Evolutionary conservation across 2,329 filamentous ascomycete genomes (phyloP).

Genomic region (Periconia sp.): DNA sequence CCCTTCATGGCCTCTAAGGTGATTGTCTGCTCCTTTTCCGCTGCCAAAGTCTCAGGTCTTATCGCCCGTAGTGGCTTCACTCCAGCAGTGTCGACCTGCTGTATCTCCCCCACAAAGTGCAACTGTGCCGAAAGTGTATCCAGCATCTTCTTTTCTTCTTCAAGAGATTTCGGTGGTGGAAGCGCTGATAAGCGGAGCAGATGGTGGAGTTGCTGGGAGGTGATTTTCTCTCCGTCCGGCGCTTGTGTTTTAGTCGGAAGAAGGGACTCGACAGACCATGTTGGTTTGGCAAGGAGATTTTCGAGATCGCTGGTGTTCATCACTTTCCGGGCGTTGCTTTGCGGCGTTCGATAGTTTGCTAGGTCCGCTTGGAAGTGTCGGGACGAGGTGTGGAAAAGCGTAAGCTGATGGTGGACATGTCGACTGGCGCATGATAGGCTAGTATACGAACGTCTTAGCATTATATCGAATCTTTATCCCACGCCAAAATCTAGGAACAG

Average conservation of each 20-base stretch:
- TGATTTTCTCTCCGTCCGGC: constrained; percentile 56
- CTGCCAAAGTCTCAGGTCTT: constrained; percentile 74
- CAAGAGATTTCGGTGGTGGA: constrained; percentile 67
- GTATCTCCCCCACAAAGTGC: constrained; percentile 87
- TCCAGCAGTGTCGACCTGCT: constrained; percentile 74
- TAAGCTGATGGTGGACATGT: neutral
- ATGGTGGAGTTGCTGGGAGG: constrained; percentile 74
- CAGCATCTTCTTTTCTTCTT: constrained; percentile 74
- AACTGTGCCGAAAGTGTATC: constrained; percentile 80
- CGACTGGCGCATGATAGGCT: constrained; percentile 1
- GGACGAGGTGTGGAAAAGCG: constrained; percentile 9
- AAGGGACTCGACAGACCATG: constrained; percentile 83
- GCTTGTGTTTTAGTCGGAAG: constrained; percentile 57
- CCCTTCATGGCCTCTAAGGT: constrained; percentile 63
- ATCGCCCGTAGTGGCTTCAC: constrained; percentile 79
- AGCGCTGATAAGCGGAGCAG: constrained; percentile 89
- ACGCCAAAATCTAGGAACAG: neutral
- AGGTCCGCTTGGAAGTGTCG: too few relatives aligned
- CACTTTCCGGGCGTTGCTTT: constrained; percentile 5
- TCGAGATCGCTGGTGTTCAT: constrained; percentile 40
- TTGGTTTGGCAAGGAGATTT: constrained; percentile 67
- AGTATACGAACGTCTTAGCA: neutral
- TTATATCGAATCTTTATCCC: constrained; percentile 6
- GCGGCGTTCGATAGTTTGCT: too few relatives aligned
- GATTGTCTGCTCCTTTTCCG: constrained; percentile 63